Base-by-base conservation (phyloP, 164 flowering plant genomes). In the Sedum album region DNA sequence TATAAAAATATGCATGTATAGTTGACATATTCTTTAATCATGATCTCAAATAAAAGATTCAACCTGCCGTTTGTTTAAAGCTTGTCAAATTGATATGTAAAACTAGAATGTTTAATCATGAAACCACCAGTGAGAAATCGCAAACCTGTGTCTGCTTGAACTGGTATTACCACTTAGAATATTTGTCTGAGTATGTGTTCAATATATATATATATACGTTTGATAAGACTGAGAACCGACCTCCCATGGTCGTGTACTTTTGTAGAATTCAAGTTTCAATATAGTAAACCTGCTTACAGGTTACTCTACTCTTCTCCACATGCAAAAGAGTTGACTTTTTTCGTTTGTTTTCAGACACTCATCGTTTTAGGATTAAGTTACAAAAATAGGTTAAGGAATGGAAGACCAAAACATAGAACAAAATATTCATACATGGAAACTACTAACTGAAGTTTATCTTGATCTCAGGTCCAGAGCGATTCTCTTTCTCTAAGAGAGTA, bases 401-500 rank as follows among this genome's bases (percentile, higher is more conserved):
- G 35, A 61, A 20, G 35, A 20, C 8, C 28, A 55, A 26, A 69
- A 70, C 41, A 44, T 31, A 44, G 35, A 26, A 23, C 61, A 67
- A 65, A 65, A 9, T 44, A 10, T 46, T 49, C 23, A n/a, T 28
- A n/a, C 20, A 44, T 44, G 17, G 26, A 13, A 18, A 28, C 5
- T 62, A 33, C 15, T 21, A 31, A 18, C 9, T 69, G 74, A 23
- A 10, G 31, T 23, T 55, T n/a, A n/a, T n/a, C 61, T 49, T 49
- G 57, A 55, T 55, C 31, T 84, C 83, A 70, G 73, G 77, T 41
- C 82, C 83, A 75, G 70, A 80, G 65, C 77, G 65, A 73, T 73
- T 72, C 79, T 75, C 80, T 64, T 73, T 75, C 74, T 80, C 28
- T 76, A 60, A 81, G 73, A 67, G 83, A 75, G 62, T 81, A 55